Percentiles rank a stretch among this genome's conserved stretches.
These are phyloP conservation scores for Kodamaea leandrae DNA, from an alignment of 805 yeast species.

Conservation along the genomic window DNA sequence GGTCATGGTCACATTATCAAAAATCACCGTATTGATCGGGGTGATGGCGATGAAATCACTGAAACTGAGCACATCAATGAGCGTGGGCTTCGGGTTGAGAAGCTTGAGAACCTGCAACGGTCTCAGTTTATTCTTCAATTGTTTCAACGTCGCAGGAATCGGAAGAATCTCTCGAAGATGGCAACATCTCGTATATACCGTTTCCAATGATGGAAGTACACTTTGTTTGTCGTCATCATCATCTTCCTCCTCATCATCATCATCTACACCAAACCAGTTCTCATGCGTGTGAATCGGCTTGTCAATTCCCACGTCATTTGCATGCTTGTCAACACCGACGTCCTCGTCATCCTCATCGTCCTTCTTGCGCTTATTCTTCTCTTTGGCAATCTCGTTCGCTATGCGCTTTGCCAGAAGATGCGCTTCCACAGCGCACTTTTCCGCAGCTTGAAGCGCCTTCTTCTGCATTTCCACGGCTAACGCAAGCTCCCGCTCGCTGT, in stretches of 20 bases:
- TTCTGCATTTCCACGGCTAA: constrained; percentile 60
- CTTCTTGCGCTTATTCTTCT: constrained; percentile 23
- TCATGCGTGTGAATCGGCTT: constrained; percentile 68
- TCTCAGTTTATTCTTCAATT: constrained; percentile 47
- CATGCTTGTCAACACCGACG: constrained; percentile 4
- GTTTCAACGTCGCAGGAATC: constrained; percentile 52
- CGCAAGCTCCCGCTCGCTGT: constrained; percentile 48
- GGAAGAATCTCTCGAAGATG: constrained; percentile 49
- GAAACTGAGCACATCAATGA: constrained; percentile 55
- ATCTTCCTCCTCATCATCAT: not conserved
- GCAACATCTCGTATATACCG: constrained; percentile 49
- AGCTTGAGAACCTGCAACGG: constrained; percentile 55
- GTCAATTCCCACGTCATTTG: constrained; percentile 50
- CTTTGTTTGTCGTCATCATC: not conserved
- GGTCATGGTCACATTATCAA: constrained; percentile 55
- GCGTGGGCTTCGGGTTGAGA: constrained; percentile 57
- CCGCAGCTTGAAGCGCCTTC: constrained; percentile 56
- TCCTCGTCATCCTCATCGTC: constrained; percentile 18
- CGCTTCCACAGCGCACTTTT: constrained; percentile 73
- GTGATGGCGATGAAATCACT: constrained; percentile 57
- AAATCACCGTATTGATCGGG: constrained; percentile 53
- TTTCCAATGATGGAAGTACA: constrained; percentile 31
- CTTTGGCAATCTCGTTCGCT: constrained; percentile 60
- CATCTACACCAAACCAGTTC: constrained; percentile 43
- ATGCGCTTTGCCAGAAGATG: constrained; percentile 67